phyloP scores from a whole-genome alignment of 139 green algal genomes.

The Parachlorella kessleri region DNA sequence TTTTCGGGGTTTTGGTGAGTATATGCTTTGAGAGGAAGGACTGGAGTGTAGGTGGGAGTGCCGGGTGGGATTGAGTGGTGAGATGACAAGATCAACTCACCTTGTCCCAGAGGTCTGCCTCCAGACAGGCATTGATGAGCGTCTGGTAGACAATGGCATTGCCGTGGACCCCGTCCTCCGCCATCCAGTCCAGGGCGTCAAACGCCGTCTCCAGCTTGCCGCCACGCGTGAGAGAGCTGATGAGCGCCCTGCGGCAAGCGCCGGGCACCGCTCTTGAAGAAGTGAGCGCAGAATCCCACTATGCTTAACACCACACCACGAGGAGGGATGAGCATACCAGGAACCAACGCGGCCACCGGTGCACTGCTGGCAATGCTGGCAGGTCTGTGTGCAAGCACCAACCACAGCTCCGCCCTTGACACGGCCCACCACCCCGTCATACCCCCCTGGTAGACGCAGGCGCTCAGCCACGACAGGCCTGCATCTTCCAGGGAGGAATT shows the following conservation, averaged over 20 bases:
- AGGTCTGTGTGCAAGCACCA: too few relatives aligned
- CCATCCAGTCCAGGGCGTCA: slow-evolving; percentile 16
- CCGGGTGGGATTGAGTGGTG: not conserved
- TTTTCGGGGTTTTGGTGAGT: not conserved
- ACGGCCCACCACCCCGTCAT: too few relatives aligned
- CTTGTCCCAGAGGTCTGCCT: slow-evolving; percentile 1
- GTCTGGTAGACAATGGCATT: slow-evolving; percentile 27
- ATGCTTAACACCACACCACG: too few relatives aligned
- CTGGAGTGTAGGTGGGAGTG: not conserved
- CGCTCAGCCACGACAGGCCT: too few relatives aligned
- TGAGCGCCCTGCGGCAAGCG: slow-evolving; percentile 10
- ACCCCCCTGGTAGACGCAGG: not conserved
- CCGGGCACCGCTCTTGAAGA: too few relatives aligned
- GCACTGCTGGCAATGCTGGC: too few relatives aligned
- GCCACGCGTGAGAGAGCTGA: not conserved
- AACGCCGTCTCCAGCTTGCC: not conserved
- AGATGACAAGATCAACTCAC: not conserved
- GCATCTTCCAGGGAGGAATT: too few relatives aligned
- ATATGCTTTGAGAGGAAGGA: not conserved
- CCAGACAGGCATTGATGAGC: slow-evolving; percentile 25
- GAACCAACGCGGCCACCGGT: too few relatives aligned
- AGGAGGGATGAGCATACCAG: too few relatives aligned
- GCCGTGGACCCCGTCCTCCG: slow-evolving; percentile 15
- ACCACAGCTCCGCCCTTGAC: not conserved
- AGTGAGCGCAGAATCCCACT: too few relatives aligned